Percentiles rank a stretch among this genome's conserved stretches.
These are phyloP conservation scores for Pseudocercospora cruenta DNA, from an alignment of 2,329 filamentous ascomycete species.

Conservation along the genomic window DNA sequence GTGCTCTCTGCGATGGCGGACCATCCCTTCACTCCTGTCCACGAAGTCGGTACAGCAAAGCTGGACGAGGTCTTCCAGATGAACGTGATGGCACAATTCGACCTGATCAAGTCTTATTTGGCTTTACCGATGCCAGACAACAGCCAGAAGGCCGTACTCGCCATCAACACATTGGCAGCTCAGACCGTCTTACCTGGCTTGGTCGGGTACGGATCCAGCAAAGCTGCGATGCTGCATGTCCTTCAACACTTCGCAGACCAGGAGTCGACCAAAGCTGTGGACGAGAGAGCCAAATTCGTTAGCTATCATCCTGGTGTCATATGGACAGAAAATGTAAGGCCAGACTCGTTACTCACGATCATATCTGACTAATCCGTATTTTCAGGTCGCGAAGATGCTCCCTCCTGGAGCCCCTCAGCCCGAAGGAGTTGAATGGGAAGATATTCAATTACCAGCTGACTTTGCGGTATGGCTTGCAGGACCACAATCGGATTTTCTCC, in stretches of 20 bases:
- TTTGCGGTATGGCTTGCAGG: constrained; percentile 46
- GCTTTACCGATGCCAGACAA: constrained; percentile 32
- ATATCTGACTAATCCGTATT: neutral
- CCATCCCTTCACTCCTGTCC: constrained; percentile 36
- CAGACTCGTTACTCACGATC: neutral
- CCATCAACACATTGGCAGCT: constrained; percentile 21
- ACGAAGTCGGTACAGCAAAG: constrained; percentile 36
- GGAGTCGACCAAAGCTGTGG: neutral
- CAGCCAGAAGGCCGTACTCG: neutral
- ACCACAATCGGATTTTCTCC: constrained; percentile 46
- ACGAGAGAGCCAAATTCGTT: neutral
- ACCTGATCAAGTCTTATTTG: constrained; percentile 43
- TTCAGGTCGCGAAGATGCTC: neutral
- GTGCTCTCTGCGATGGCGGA: constrained; percentile 45
- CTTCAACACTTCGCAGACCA: constrained; percentile 14
- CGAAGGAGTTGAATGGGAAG: constrained; percentile 20
- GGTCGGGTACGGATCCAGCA: constrained; percentile 20
- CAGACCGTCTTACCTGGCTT: constrained; percentile 33
- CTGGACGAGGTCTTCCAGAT: constrained; percentile 40
- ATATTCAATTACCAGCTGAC: constrained; percentile 30
- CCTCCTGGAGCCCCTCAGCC: neutral
- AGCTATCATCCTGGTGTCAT: constrained; percentile 20
- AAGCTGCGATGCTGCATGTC: constrained; percentile 20
- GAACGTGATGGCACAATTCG: constrained; percentile 42
- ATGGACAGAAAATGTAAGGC: neutral